These are phyloP conservation scores for Penicillium glabrum DNA, from an alignment of 2,329 filamentous ascomycete genomes.

Conservation along the genomic window DNA sequence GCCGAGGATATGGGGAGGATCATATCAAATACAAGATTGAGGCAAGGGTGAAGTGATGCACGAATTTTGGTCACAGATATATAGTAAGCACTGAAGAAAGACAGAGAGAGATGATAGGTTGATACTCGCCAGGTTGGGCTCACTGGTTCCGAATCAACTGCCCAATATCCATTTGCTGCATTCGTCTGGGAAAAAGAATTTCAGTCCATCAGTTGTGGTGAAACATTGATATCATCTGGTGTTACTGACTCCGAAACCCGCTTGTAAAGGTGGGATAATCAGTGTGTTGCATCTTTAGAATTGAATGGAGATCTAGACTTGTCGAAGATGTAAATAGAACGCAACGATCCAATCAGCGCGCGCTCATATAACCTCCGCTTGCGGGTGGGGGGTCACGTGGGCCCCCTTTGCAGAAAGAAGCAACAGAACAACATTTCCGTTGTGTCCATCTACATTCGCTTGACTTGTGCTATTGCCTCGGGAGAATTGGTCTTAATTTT, in stretches of 20 bases:
- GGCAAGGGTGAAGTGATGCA: no score
- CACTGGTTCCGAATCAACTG: no score
- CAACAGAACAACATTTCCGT: neutral
- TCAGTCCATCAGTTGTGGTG: no score
- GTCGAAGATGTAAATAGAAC: neutral
- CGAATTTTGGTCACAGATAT: no score
- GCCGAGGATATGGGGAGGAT: no score
- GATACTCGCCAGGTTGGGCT: no score
- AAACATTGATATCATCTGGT: neutral
- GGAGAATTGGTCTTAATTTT: neutral
- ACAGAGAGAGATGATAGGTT: no score
- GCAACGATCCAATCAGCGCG: neutral
- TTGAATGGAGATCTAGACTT: neutral
- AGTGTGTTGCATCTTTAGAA: neutral
- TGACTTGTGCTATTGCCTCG: neutral
- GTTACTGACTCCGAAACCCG: neutral
- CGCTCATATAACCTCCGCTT: constrained; percentile 2
- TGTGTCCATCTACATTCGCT: neutral
- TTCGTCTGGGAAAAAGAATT: no score
- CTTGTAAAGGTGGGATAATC: neutral
- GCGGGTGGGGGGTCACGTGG: constrained; percentile 1
- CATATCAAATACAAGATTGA: no score
- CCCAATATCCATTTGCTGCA: no score
- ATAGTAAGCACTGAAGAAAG: no score
- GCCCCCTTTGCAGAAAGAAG: neutral